Evolutionary conservation across 2,329 filamentous ascomycete species (phyloP), one percentile per base, ranked within the genome.

Genomic region (Catunica adiposa): DNA sequence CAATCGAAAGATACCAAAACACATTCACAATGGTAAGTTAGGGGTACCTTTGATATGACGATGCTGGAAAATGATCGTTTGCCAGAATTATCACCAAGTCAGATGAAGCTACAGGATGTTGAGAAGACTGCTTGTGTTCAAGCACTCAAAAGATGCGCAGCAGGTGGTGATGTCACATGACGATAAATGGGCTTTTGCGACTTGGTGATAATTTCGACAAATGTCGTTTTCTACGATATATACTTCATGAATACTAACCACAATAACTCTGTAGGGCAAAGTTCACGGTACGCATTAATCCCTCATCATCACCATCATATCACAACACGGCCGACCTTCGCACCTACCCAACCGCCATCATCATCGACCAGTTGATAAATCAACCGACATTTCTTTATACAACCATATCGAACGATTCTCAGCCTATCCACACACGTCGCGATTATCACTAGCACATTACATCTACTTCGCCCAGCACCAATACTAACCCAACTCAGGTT

Each of bases 271-370:
- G 51, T 34, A 58, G 57, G 57, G 57, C 59, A 61, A 61, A 59
- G 59, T 61, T 61, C 59, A 61, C 59, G 59, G 59, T 58, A 58
- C 34, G 57, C 25, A 38, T 25, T 37, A 31, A 29, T 14, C 48
- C n/a, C 34, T 56, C 17, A 44, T 3, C 37, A 8, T 17, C 50
- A 22, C 47, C 6, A n/a, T n/a, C 3, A 11, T 4, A 37, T 23
- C 48, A 29, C 15, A 15, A n/a, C n/a, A 5, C 29, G 29, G 11
- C 29, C 29, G 25, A 14, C 22, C 38, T 51, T 20, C n/a, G 20
- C 15, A 14, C 50, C 14, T 40, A 9, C 31, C 29, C 15, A 23
- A 23, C 22, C n/a, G n/a, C 37, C 25, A 17, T 37, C 52, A 14
- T 23, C 47, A 44, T 23, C 26, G 40, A 40, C 34, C 8, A 38